Conservation (phyloP, 495 filamentous ascomycete genomes). For the Hyphodiscus hymeniophilus region DNA sequence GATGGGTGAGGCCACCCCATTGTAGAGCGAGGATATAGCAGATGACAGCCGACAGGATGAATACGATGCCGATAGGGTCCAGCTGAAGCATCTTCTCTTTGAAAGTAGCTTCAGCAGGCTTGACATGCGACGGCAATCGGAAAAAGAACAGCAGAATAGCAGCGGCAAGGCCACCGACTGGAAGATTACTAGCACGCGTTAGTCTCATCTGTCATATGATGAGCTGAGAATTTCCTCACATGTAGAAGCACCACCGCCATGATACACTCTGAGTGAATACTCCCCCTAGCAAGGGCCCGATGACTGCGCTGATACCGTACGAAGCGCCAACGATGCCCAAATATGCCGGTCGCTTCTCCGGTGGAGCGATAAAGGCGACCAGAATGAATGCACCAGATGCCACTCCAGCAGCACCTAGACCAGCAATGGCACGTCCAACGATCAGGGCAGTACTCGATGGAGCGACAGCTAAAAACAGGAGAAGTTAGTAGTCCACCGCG, state of each 20-base stretch:
- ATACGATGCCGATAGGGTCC: conserved; percentile 14
- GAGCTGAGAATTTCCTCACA: conserved; percentile 21
- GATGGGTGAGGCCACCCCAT: conserved; percentile 69
- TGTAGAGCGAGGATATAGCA: conserved; percentile 72
- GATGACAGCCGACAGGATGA: conserved; percentile 43
- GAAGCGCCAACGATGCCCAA: conserved; percentile 45
- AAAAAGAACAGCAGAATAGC: conserved; percentile 46
- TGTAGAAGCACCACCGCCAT: conserved; percentile 52
- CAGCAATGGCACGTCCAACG: conserved; percentile 49
- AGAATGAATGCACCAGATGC: conserved; percentile 26
- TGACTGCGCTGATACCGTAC: conserved; percentile 35
- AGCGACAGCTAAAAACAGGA: conserved; percentile 25
- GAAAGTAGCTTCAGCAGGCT: conserved; percentile 5
- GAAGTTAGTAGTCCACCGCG: not conserved
- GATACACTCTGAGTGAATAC: conserved; percentile 51
- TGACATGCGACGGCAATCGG: conserved; percentile 28
- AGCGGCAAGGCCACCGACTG: conserved; percentile 53
- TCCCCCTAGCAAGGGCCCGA: conserved; percentile 52
- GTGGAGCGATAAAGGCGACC: conserved; percentile 15
- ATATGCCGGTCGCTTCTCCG: conserved; percentile 48
- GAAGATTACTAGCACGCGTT: conserved; percentile 30
- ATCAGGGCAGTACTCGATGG: conserved; percentile 44
- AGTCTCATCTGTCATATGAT: not conserved
- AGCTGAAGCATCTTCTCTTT: conserved; percentile 10
- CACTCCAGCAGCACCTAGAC: conserved; percentile 38